Conservation (phyloP, 352 stramenopile genomes). For the Pilasporangium apinafurcum region DNA sequence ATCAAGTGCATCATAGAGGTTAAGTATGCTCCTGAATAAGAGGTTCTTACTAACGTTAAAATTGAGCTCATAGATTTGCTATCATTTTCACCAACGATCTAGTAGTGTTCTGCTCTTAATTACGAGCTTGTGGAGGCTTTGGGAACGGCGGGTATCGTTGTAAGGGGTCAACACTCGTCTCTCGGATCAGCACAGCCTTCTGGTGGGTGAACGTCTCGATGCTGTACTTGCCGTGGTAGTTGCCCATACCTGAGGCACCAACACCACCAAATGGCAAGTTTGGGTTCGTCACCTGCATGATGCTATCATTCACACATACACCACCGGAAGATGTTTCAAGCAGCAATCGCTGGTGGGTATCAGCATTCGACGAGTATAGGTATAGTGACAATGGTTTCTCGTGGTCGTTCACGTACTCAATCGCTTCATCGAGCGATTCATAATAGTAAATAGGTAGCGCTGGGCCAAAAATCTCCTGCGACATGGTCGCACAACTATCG, state of each 20-base stretch:
- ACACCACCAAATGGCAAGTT: slow-evolving; percentile 82
- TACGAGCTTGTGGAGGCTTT: too few relatives aligned
- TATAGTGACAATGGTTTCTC: slow-evolving; percentile 87
- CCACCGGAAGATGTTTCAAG: slow-evolving; percentile 48
- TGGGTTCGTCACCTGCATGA: slow-evolving; percentile 65
- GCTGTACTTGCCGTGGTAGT: slow-evolving; percentile 75
- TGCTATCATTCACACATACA: slow-evolving; percentile 73
- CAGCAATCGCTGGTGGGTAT: slow-evolving; percentile 31
- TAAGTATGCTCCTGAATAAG: too few relatives aligned
- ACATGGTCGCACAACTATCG: slow-evolving; percentile 57
- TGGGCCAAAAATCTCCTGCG: slow-evolving; percentile 96
- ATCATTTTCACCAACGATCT: too few relatives aligned
- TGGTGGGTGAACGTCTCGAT: slow-evolving; percentile 78
- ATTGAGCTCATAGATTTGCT: too few relatives aligned
- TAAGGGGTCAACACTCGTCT: slow-evolving; percentile 38
- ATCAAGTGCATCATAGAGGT: too few relatives aligned
- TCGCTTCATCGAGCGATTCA: slow-evolving; percentile 22
- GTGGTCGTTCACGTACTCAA: slow-evolving; percentile 24
- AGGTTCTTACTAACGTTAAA: too few relatives aligned
- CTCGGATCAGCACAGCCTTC: slow-evolving; percentile 66
- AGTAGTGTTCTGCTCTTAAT: too few relatives aligned
- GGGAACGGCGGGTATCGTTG: slow-evolving; percentile 54
- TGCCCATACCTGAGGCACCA: slow-evolving; percentile 71
- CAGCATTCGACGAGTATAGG: slow-evolving; percentile 64
- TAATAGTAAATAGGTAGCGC: slow-evolving; percentile 91